These are phyloP conservation scores for Fusarium domesticum DNA, from an alignment of 2,329 filamentous ascomycete genomes.

Conservation along the genomic window DNA sequence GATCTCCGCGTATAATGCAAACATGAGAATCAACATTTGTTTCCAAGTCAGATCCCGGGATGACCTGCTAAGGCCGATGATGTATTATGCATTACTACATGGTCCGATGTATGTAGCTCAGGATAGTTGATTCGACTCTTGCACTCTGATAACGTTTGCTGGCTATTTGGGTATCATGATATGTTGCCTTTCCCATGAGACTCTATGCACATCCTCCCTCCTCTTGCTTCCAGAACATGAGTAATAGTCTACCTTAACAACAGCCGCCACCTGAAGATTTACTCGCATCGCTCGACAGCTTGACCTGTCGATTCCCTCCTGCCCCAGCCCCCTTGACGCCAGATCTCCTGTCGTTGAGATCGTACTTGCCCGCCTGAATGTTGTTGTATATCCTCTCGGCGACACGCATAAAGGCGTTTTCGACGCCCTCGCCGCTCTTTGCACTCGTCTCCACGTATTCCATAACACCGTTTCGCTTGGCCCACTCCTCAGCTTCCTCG, in stretches of 20 bases:
- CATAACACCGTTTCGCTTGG: slow-evolving; percentile 76
- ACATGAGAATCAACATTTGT: slow-evolving; percentile 24
- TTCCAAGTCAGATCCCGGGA: slow-evolving; percentile 5
- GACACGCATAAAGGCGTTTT: slow-evolving; percentile 88
- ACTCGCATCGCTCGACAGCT: slow-evolving; percentile 41
- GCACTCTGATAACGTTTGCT: slow-evolving; percentile 24
- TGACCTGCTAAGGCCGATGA: slow-evolving; percentile 20
- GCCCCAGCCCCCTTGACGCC: slow-evolving; percentile 77
- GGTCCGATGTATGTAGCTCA: slow-evolving; percentile 32
- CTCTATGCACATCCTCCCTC: slow-evolving; percentile 12
- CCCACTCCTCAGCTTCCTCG: slow-evolving; percentile 89
- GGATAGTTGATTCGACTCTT: slow-evolving; percentile 25
- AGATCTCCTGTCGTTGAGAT: slow-evolving; percentile 86
- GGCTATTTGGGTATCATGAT: slow-evolving; percentile 34
- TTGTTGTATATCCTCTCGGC: slow-evolving; percentile 96
- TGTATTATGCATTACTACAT: slow-evolving; percentile 36
- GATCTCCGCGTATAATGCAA: slow-evolving; percentile 32
- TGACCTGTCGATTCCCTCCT: slow-evolving; percentile 46
- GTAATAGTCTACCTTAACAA: slow-evolving; percentile 44
- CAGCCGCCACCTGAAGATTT: slow-evolving; percentile 45
- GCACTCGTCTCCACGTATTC: slow-evolving; percentile 96
- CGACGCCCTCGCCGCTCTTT: slow-evolving; percentile 92
- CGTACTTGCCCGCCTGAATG: slow-evolving; percentile 91
- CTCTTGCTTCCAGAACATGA: slow-evolving; percentile 7
- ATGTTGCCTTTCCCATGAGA: slow-evolving; percentile 21